These are phyloP conservation scores for Massariosphaeria phaeospora DNA, from an alignment of 495 filamentous ascomycete species.

Conservation along the genomic window DNA sequence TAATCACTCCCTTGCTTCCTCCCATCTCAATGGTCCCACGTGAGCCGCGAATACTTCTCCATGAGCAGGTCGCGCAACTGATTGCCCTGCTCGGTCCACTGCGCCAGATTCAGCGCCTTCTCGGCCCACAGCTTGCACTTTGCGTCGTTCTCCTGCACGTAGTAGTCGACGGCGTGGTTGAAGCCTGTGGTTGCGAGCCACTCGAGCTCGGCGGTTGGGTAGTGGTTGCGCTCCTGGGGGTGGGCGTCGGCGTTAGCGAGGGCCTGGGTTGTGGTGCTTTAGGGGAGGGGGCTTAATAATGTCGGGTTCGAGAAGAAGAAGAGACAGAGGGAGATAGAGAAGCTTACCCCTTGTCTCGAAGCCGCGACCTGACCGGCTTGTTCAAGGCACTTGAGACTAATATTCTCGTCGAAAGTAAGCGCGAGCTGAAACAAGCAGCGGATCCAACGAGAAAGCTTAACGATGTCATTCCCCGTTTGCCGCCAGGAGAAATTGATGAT, in stretches of 20 bases:
- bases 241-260: conserved; percentile 1
- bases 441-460: conserved; percentile 63
- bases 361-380: conserved; percentile 38
- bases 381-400: conserved; percentile 37
- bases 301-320: not conserved
- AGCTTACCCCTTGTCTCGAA: conserved; percentile 26
- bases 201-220: conserved; percentile 66
- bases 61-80: conserved; percentile 51
- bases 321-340: not conserved
- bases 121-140: conserved; percentile 59
- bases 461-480: conserved; percentile 48
- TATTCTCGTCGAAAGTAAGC: conserved; percentile 40
- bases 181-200: conserved; percentile 72
- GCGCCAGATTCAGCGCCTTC: conserved; percentile 61
- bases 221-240: conserved; percentile 41
- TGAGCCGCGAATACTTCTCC: conserved; percentile 42
- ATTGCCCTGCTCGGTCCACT: conserved; percentile 50
- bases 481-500: conserved; percentile 61
- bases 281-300: not conserved
- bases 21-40: conserved; percentile 7
- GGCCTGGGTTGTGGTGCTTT: not conserved
- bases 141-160: conserved; percentile 51
- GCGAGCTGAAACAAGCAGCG: conserved; percentile 66
- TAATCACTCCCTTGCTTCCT: not conserved
- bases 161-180: conserved; percentile 72